phyloP scores from a whole-genome alignment of 2,329 filamentous ascomycete genomes.

The Trichoderma citrinoviride region DNA sequence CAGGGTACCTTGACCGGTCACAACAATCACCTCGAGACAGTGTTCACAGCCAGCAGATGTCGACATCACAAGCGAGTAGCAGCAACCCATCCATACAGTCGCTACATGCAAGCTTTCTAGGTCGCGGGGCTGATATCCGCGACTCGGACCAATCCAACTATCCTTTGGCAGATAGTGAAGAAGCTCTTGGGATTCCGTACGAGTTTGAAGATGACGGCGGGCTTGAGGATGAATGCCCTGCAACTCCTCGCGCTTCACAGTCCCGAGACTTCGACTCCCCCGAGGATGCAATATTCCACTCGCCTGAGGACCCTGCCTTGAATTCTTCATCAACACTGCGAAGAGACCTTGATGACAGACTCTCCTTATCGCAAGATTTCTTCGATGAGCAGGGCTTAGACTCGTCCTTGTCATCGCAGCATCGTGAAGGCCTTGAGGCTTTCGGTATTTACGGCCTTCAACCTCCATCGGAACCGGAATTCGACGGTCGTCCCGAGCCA shows the following conservation, averaged over 20 bases:
- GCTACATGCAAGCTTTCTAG: slow-evolving; percentile 29
- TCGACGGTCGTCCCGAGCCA: not conserved
- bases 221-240: slow-evolving; percentile 38
- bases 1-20: not conserved
- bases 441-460: not conserved
- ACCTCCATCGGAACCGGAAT: not conserved
- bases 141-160: slow-evolving; percentile 28
- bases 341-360: not conserved
- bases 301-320: slow-evolving; percentile 24
- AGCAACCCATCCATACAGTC: slow-evolving; percentile 29
- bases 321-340: slow-evolving; percentile 22
- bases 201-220: slow-evolving; percentile 41
- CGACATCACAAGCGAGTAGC: slow-evolving; percentile 32
- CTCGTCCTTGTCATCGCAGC: not conserved
- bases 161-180: slow-evolving; percentile 50
- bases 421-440: not conserved
- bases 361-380: not conserved
- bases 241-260: slow-evolving; percentile 55
- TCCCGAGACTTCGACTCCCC: slow-evolving; percentile 38
- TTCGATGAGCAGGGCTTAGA: not conserved
- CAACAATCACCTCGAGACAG: slow-evolving; percentile 26
- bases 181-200: slow-evolving; percentile 56
- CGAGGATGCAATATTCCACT: slow-evolving; percentile 34
- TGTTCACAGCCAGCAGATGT: slow-evolving; percentile 3
- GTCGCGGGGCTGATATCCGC: slow-evolving; percentile 27